These are phyloP conservation scores for Leptomonas seymouri DNA, from an alignment of 208 protist species.

Conservation along the genomic window DNA sequence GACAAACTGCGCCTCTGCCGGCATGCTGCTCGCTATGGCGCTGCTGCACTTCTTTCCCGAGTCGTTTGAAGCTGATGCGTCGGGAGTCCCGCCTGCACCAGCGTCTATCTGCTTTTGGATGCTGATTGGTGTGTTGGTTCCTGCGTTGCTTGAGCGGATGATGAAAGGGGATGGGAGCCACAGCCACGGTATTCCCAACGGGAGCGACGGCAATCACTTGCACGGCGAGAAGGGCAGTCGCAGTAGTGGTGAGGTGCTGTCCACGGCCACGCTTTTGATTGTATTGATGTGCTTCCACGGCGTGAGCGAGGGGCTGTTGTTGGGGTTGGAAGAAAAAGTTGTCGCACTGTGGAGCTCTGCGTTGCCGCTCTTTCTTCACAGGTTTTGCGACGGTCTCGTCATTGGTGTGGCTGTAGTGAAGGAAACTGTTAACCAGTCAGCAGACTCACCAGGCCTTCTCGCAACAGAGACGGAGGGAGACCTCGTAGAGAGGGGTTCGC, in stretches of 20 bases:
- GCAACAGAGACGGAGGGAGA: not conserved
- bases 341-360: slow-evolving; percentile 39
- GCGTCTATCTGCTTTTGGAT: slow-evolving; percentile 36
- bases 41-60: slow-evolving; percentile 62
- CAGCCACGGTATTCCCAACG: slow-evolving; percentile 23
- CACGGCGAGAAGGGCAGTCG: slow-evolving; percentile 12
- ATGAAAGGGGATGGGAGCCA: slow-evolving; percentile 27
- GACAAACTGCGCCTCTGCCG: slow-evolving; percentile 65
- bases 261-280: slow-evolving; percentile 41
- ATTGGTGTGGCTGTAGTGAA: slow-evolving; percentile 75
- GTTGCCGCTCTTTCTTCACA: slow-evolving; percentile 63
- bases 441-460: not conserved
- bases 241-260: slow-evolving; percentile 9
- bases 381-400: slow-evolving; percentile 74
- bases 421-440: slow-evolving; percentile 16
- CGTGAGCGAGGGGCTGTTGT: slow-evolving; percentile 61
- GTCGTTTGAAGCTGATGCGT: slow-evolving; percentile 23
- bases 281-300: slow-evolving; percentile 79
- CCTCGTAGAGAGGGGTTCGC: not conserved
- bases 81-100: not conserved
- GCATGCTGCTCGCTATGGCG: slow-evolving; percentile 70
- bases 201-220: slow-evolving; percentile 7
- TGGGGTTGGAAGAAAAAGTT: slow-evolving; percentile 47
- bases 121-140: slow-evolving; percentile 65
- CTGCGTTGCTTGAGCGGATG: slow-evolving; percentile 47